Evolutionary conservation across 106 monocot genomes (phyloP).

Genomic region (Acorus gramineus): DNA sequence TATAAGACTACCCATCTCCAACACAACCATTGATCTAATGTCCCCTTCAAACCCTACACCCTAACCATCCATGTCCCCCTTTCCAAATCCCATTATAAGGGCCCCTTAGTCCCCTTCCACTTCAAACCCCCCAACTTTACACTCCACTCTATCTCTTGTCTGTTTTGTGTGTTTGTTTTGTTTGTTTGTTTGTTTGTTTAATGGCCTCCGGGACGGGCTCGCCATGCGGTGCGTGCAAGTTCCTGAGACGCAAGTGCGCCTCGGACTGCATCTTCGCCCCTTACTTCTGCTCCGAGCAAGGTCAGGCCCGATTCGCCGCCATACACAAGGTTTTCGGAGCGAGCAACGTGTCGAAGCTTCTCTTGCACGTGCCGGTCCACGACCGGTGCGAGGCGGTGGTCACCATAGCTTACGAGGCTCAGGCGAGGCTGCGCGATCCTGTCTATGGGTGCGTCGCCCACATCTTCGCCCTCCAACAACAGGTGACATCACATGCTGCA

Average conservation of each 20-base stretch:
- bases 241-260: conserved; percentile 59
- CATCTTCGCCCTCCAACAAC: conserved; percentile 64
- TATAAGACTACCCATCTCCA: too few relatives aligned
- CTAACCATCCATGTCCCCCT: too few relatives aligned
- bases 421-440: conserved; percentile 48
- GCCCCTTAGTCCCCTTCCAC: too few relatives aligned
- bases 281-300: conserved; percentile 48
- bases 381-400: conserved; percentile 53
- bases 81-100: too few relatives aligned
- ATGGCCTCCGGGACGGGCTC: conserved; percentile 6
- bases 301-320: conserved; percentile 39
- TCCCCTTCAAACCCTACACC: too few relatives aligned
- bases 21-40: background rate
- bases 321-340: conserved; percentile 69
- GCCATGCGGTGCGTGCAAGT: conserved; percentile 80
- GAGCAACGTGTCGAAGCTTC: conserved; percentile 64
- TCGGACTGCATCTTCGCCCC: conserved; percentile 50
- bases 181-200: too few relatives aligned
- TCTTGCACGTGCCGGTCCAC: conserved; percentile 23
- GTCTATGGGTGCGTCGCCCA: conserved; percentile 63
- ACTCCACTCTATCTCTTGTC: too few relatives aligned
- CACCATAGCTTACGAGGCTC: conserved; percentile 64
- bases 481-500: conserved; percentile 15
- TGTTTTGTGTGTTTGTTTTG: too few relatives aligned
- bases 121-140: too few relatives aligned